phyloP scores from a whole-genome alignment of 768 basidiomycete species.

The Cystofilobasidium ferigula region DNA sequence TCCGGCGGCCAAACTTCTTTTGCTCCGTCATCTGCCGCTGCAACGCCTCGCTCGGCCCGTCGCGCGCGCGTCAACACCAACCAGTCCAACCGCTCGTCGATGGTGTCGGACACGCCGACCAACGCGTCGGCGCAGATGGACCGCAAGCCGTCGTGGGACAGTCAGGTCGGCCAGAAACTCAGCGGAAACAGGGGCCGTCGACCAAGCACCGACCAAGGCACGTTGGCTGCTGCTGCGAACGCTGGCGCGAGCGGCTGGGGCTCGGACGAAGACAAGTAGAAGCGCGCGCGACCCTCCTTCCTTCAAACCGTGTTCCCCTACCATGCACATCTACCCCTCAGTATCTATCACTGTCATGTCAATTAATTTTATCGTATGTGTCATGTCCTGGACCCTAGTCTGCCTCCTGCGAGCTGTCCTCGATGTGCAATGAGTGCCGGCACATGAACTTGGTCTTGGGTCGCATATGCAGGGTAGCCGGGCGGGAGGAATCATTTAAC shows the following conservation, averaged over 20 bases:
- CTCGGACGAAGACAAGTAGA: neutral
- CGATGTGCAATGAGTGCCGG: too few species aligned
- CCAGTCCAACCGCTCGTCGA: neutral
- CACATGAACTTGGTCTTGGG: too few species aligned
- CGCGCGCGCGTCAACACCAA: neutral
- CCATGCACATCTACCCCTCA: neutral
- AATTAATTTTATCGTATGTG: too few species aligned
- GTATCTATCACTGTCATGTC: neutral
- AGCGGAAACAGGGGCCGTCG: neutral
- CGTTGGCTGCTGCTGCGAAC: neutral
- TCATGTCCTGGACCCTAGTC: too few species aligned
- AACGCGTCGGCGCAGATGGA: neutral
- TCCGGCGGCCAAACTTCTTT: too few species aligned
- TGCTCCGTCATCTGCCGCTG: neutral
- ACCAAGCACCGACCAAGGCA: neutral
- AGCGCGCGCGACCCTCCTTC: neutral
- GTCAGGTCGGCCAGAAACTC: neutral
- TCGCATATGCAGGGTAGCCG: too few species aligned
- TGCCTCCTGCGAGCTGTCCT: too few species aligned
- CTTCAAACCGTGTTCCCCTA: neutral
- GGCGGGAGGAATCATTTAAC: too few species aligned
- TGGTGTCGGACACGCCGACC: neutral
- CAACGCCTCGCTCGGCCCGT: neutral
- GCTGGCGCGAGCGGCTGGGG: neutral
- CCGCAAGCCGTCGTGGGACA: constrained; percentile 4